phyloP scores from a whole-genome alignment of 2,329 filamentous ascomycete genomes.

The Neoscytalidium dimidiatum region DNA sequence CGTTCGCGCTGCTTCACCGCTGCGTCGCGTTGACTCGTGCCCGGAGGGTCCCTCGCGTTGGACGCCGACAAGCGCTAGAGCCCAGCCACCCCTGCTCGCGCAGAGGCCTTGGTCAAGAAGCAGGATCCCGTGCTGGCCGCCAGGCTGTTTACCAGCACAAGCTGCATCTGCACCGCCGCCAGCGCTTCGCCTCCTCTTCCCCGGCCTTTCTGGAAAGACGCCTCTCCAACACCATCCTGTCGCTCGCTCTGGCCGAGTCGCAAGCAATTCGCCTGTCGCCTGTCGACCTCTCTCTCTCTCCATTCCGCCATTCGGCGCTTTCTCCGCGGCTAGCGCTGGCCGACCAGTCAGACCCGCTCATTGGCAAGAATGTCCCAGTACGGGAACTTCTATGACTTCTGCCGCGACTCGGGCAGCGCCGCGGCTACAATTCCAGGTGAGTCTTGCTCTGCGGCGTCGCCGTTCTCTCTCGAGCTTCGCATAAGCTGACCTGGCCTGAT shows the following conservation, averaged over 20 bases:
- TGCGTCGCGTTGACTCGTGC: slow-evolving; percentile 17
- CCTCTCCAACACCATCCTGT: not conserved
- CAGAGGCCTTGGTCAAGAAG: slow-evolving; percentile 14
- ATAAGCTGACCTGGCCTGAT: slow-evolving; percentile 22
- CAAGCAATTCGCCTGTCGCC: not conserved
- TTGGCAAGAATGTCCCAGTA: slow-evolving; percentile 34
- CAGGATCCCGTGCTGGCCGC: slow-evolving; percentile 14
- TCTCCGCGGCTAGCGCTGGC: slow-evolving; percentile 3
- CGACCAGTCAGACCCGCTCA: not conserved
- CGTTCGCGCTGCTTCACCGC: slow-evolving; percentile 9
- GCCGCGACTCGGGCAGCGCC: slow-evolving; percentile 49
- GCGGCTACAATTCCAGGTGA: slow-evolving; percentile 43
- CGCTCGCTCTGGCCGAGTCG: slow-evolving; percentile 13
- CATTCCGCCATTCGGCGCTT: slow-evolving; percentile 1
- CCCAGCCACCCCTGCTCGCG: slow-evolving; percentile 15
- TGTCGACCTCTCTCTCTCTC: not conserved
- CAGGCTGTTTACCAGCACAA: slow-evolving; percentile 15
- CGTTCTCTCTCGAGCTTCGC: slow-evolving; percentile 14
- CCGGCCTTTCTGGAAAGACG: slow-evolving; percentile 4
- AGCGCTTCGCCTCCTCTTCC: slow-evolving; percentile 4
- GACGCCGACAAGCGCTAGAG: slow-evolving; percentile 13
- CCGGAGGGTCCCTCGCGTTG: slow-evolving; percentile 11
- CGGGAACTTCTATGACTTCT: slow-evolving; percentile 48
- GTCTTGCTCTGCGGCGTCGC: slow-evolving; percentile 26
- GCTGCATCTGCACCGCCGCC: slow-evolving; percentile 7